Evolutionary conservation across 352 stramenopile genomes (phyloP).

Genomic region (Phytophthora uliginosa): DNA sequence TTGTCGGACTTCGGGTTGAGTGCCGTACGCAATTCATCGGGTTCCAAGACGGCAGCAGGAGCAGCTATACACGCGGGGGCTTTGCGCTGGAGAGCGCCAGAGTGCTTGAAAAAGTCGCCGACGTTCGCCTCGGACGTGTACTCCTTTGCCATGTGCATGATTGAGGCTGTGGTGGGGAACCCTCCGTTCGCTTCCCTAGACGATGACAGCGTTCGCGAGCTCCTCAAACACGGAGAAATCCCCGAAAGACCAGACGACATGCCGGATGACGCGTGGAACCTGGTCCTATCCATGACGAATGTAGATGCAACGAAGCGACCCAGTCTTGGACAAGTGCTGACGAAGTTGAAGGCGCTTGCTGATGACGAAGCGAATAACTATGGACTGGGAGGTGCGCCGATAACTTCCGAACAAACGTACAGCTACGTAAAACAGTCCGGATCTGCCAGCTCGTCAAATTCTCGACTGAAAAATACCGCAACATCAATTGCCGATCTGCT

Average conservation of each 20-base stretch:
- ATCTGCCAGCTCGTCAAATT: neutral
- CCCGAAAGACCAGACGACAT: constrained; percentile 17
- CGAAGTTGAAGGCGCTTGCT: neutral
- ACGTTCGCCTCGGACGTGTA: constrained; percentile 42
- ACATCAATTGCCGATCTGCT: neutral
- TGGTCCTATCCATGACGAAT: constrained; percentile 26
- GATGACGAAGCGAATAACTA: neutral
- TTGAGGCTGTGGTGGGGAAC: constrained; percentile 27
- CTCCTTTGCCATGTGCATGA: constrained; percentile 42
- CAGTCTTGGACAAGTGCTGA: neutral
- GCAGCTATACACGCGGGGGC: neutral
- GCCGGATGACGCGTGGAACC: constrained; percentile 19
- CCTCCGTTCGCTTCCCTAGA: constrained; percentile 26
- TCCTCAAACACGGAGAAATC: constrained; percentile 12
- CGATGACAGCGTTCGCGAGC: constrained; percentile 12
- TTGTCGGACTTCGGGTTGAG: constrained; percentile 28
- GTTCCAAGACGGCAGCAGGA: neutral
- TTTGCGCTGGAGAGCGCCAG: constrained; percentile 34
- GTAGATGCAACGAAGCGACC: neutral
- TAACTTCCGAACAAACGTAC: neutral
- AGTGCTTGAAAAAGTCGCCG: constrained; percentile 26
- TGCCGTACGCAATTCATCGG: neutral
- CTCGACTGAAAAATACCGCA: neutral
- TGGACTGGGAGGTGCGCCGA: neutral
- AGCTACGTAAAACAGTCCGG: neutral